These are phyloP conservation scores for Dendrobium nobile DNA, from an alignment of 106 monocot species.

Conservation along the genomic window DNA sequence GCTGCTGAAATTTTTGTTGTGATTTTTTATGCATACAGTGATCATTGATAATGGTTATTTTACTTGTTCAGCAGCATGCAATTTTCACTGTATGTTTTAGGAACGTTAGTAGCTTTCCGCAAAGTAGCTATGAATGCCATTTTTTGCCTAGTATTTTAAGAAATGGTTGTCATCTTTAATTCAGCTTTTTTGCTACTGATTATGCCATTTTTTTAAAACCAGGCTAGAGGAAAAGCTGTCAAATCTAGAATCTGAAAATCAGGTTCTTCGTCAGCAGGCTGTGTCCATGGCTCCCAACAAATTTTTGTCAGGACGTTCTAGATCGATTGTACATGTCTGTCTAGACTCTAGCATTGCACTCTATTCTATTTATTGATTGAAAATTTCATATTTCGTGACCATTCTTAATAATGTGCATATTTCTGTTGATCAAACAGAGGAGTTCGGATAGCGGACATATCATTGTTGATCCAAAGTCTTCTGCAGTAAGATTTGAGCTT, in stretches of 20 bases:
- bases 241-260: conserved; percentile 93
- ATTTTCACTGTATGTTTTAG: too few species aligned
- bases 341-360: neutral
- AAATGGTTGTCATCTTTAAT: neutral
- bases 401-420: neutral
- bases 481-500: conserved; percentile 41
- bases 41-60: too few species aligned
- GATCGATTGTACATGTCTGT: conserved; percentile 69
- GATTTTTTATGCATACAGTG: too few species aligned
- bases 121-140: neutral
- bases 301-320: conserved; percentile 81
- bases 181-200: neutral
- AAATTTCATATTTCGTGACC: neutral
- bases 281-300: conserved; percentile 83
- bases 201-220: conserved; percentile 6
- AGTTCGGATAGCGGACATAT: conserved; percentile 51
- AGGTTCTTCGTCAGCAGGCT: conserved; percentile 91
- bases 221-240: conserved; percentile 87
- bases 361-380: neutral
- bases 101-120: neutral
- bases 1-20: too few species aligned
- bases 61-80: too few species aligned
- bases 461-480: conserved; percentile 27
- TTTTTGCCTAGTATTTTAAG: neutral
- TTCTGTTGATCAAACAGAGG: conserved; percentile 48